phyloP scores from a whole-genome alignment of 192 early-diverging fungal species.

The Spinellus fusiger region DNA sequence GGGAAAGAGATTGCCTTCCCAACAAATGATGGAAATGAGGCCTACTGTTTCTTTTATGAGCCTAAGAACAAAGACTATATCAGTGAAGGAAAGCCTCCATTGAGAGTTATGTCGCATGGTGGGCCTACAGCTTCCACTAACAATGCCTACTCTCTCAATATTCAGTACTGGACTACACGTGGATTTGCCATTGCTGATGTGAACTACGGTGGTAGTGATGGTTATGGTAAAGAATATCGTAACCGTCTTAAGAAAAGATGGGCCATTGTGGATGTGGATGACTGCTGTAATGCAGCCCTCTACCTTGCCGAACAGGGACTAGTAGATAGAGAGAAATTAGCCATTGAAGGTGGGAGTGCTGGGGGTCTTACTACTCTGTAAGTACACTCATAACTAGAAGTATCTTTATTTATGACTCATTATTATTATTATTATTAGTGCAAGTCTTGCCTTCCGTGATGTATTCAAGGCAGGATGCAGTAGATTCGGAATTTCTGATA shows the following conservation, averaged over 20 bases:
- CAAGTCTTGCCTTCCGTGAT: slow-evolving; percentile 59
- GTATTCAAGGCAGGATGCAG: slow-evolving; percentile 69
- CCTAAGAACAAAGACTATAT: slow-evolving; percentile 55
- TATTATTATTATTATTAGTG: slow-evolving; percentile 8
- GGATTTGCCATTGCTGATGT: slow-evolving; percentile 68
- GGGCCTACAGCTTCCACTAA: slow-evolving; percentile 52
- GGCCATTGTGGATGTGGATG: slow-evolving; percentile 73
- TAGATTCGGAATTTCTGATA: slow-evolving; percentile 68
- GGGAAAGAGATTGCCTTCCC: slow-evolving; percentile 56
- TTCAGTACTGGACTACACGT: slow-evolving; percentile 75
- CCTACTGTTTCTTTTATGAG: slow-evolving; percentile 55
- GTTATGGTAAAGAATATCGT: slow-evolving; percentile 69
- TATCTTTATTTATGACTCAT: too few species aligned
- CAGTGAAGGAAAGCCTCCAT: slow-evolving; percentile 57
- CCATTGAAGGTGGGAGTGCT: slow-evolving; percentile 63
- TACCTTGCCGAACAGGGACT: slow-evolving; percentile 48
- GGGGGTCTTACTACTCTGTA: slow-evolving; percentile 63
- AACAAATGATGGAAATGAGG: slow-evolving; percentile 39
- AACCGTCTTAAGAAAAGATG: slow-evolving; percentile 65
- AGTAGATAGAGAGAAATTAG: slow-evolving; percentile 56
- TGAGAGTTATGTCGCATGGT: slow-evolving; percentile 65
- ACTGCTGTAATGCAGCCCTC: slow-evolving; percentile 65
- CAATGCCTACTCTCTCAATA: slow-evolving; percentile 37
- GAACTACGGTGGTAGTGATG: slow-evolving; percentile 76
- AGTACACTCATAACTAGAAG: background rate